Evolutionary conservation across 129 eudicot genomes (phyloP).

Genomic region (Pseudognaphalium luteoalbum): DNA sequence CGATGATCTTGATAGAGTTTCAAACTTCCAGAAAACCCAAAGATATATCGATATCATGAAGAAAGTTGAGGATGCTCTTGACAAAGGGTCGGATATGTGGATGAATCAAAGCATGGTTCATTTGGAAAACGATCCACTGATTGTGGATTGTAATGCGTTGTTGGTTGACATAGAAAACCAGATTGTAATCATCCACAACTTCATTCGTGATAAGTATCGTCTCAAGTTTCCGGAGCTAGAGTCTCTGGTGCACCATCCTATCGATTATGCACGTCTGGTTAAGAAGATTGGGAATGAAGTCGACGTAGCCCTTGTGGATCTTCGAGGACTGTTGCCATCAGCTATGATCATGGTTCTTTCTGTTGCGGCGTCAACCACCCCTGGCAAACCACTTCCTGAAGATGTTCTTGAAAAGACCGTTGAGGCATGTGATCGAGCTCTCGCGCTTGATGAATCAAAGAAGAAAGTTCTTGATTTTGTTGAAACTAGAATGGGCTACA

Average conservation of each 20-base stretch:
- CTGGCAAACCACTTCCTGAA: conserved; percentile 38
- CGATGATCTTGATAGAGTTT: conserved; percentile 76
- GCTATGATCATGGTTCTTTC: conserved; percentile 44
- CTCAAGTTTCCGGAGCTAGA: conserved; percentile 89
- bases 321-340: conserved; percentile 51
- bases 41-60: conserved; percentile 62
- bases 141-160: conserved; percentile 76
- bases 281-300: conserved; percentile 83
- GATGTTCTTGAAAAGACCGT: conserved; percentile 71
- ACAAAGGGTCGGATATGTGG: conserved; percentile 55
- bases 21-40: conserved; percentile 72
- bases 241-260: conserved; percentile 92
- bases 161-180: conserved; percentile 86
- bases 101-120: conserved; percentile 41
- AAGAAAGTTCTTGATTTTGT: conserved; percentile 87
- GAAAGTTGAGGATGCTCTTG: conserved; percentile 88
- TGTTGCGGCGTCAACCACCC: too few relatives aligned
- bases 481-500: conserved; percentile 83
- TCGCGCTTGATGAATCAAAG: conserved; percentile 71
- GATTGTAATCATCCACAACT: conserved; percentile 71
- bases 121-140: conserved; percentile 77
- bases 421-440: conserved; percentile 93
- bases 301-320: conserved; percentile 32
- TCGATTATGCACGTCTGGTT: conserved; percentile 93
- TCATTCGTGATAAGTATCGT: conserved; percentile 86